Conservation (phyloP, 2,329 filamentous ascomycete genomes). For the Corynespora cassiicola region DNA sequence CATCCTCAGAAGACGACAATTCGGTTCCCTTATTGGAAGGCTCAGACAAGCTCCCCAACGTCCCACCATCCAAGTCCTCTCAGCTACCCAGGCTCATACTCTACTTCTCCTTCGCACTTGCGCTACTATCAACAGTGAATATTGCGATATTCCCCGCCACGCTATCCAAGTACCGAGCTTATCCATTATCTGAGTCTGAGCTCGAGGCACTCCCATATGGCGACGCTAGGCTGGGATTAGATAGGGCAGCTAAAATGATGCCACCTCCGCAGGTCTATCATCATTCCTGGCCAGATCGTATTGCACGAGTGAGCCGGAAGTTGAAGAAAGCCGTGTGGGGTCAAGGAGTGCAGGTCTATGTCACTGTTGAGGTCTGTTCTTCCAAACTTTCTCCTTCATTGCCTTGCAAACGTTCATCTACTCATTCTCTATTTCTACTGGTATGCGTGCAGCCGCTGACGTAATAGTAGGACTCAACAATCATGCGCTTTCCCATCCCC, state of each 20-base stretch:
- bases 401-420: not conserved
- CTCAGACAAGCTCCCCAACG: no score
- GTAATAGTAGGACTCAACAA: slow-evolving; percentile 9
- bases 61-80: slow-evolving; percentile 4
- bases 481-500: slow-evolving; percentile 9
- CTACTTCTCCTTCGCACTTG: slow-evolving; percentile 11
- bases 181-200: slow-evolving; percentile 10
- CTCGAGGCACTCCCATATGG: slow-evolving; percentile 9
- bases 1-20: slow-evolving; percentile 4
- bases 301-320: slow-evolving; percentile 11
- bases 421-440: not conserved
- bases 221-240: slow-evolving; percentile 9
- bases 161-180: slow-evolving; percentile 11
- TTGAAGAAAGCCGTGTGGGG: slow-evolving; percentile 12
- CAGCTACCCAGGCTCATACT: slow-evolving; percentile 8
- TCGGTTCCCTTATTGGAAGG: slow-evolving; percentile 5
- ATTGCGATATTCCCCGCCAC: slow-evolving; percentile 7
- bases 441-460: not conserved
- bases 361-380: slow-evolving; percentile 10
- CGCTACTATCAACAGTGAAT: slow-evolving; percentile 12
- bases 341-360: slow-evolving; percentile 13
- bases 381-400: not conserved
- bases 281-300: slow-evolving; percentile 7
- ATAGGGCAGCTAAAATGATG: slow-evolving; percentile 9
- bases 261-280: slow-evolving; percentile 11